These are phyloP conservation scores for Citrus glauca DNA, from an alignment of 345 rosid species.

Conservation along the genomic window DNA sequence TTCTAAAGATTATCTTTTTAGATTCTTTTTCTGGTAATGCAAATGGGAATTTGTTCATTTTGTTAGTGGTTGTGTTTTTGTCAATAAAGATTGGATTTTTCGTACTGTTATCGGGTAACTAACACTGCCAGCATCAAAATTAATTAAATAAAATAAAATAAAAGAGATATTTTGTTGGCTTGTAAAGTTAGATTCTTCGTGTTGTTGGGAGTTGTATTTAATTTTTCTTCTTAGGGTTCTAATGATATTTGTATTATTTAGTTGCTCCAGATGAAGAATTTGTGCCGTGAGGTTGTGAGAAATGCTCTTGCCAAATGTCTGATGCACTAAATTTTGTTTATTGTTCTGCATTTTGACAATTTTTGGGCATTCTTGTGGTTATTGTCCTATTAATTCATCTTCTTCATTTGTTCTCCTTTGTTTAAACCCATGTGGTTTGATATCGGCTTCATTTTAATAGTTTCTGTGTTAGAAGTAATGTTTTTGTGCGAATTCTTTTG, in stretches of 20 bases:
- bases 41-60: background rate
- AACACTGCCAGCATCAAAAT: background rate
- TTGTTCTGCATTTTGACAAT: background rate
- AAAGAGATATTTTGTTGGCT: background rate
- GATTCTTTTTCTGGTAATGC: background rate
- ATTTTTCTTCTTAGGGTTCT: background rate
- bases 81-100: background rate
- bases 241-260: background rate
- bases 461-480: background rate
- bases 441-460: background rate
- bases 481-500: background rate
- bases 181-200: background rate
- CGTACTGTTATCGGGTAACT: background rate
- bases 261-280: background rate
- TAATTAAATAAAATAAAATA: background rate
- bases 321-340: background rate
- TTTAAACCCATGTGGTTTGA: background rate
- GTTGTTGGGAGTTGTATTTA: background rate
- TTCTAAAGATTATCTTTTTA: background rate
- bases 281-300: background rate
- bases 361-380: background rate
- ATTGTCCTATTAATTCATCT: background rate
- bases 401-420: background rate
- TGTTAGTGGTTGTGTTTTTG: background rate
- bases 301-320: background rate